A percentile compares a stretch with the other conserved stretches of the same genome.
Evolutionary conservation across 1,284 basidiomycete genomes (phyloP).

Genomic region (Pulveroboletus sp.): DNA sequence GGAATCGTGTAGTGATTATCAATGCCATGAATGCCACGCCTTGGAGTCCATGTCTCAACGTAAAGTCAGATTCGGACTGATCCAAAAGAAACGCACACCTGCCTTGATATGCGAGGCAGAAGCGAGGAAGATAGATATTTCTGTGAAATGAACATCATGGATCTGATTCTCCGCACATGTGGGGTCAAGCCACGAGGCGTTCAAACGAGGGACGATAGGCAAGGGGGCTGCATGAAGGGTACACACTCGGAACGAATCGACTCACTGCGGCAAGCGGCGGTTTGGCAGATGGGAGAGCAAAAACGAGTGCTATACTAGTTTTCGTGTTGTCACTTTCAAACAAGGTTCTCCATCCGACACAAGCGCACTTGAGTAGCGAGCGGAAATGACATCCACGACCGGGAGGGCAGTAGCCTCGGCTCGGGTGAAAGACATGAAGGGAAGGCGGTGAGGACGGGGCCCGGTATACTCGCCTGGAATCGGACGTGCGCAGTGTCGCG

Average conservation of each 20-base stretch:
- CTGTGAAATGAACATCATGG: conserved; percentile 19
- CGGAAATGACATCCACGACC: conserved; percentile 17
- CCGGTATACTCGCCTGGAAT: conserved; percentile 1
- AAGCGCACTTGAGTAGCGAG: conserved; percentile 4
- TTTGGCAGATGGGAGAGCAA: conserved; percentile 11
- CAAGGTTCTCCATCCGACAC: conserved; percentile 4
- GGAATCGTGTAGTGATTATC: conserved; percentile 14
- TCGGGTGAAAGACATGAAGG: background rate
- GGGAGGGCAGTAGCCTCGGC: conserved; percentile 4
- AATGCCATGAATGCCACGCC: conserved; percentile 16
- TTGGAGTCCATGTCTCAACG: conserved; percentile 8
- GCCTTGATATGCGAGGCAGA: conserved; percentile 27
- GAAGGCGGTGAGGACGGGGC: conserved; percentile 1
- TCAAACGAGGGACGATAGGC: conserved; percentile 13
- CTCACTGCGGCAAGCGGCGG: background rate
- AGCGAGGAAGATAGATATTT: conserved; percentile 17
- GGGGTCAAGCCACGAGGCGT: conserved; percentile 25
- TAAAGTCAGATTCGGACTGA: conserved; percentile 19
- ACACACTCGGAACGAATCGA: conserved; percentile 2
- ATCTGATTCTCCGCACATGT: conserved; percentile 31
- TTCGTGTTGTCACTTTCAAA: conserved; percentile 7
- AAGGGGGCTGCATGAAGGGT: conserved; percentile 8
- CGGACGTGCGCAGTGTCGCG: background rate
- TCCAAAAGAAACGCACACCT: conserved; percentile 15
- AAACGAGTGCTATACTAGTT: background rate